Conservation (phyloP, 306 rosid species). For the Luffa acutangula region DNA sequence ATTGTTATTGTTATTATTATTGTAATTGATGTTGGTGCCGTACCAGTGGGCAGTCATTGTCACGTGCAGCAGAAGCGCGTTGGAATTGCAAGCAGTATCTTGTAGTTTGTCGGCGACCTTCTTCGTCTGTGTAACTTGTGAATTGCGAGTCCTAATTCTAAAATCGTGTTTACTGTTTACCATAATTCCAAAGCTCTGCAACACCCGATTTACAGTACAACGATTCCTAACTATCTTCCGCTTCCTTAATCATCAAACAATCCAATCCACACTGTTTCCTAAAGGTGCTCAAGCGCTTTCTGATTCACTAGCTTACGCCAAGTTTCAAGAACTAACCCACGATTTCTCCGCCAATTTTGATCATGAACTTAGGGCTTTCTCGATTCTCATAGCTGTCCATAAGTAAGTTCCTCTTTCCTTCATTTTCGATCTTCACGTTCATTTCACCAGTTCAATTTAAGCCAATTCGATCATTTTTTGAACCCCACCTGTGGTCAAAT, state of each 20-base stretch:
- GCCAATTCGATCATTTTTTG: neutral
- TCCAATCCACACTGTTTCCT: neutral
- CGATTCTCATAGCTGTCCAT: conserved; percentile 10
- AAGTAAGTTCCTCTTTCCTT: conserved; percentile 27
- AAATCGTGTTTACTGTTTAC: neutral
- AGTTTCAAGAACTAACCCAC: neutral
- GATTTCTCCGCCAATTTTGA: neutral
- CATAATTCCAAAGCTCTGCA: neutral
- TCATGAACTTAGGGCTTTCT: conserved; percentile 41
- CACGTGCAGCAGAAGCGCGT: neutral
- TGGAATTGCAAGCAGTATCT: neutral
- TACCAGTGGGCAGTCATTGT: no score
- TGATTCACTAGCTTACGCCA: neutral
- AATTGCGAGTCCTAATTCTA: neutral
- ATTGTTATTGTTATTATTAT: no score
- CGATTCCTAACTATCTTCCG: neutral
- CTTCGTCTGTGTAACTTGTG: neutral
- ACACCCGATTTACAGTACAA: neutral
- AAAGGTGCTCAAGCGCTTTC: neutral
- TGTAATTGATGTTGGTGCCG: no score
- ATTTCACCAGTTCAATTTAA: neutral
- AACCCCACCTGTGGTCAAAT: neutral
- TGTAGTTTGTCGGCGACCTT: neutral
- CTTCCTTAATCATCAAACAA: neutral
- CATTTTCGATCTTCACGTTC: neutral